Evolutionary conservation across 495 filamentous ascomycete genomes (phyloP), one percentile per base, ranked within the genome.

Genomic region (Gamarada debralockiae): DNA sequence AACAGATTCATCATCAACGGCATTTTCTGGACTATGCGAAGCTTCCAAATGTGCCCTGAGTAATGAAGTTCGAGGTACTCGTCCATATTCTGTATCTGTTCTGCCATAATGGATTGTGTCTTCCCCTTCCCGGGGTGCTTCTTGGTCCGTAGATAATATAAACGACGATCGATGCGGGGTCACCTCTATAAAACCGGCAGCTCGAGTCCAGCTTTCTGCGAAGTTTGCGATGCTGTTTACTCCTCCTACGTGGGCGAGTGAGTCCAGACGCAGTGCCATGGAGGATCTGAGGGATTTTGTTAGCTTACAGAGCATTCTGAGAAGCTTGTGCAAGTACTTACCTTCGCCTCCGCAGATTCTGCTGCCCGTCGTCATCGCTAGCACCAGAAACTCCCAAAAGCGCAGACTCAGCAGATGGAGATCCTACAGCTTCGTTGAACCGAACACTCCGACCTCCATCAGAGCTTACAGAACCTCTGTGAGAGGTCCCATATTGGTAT

Each of bases 191-290:
- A 97, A 98, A 29, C 78, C 83, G 3, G 92, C 91, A 29, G 93
- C 93, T 61, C 93, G 82, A 63, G 90, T 89, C 90, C 92, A 97
- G 58, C 89, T 95, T 40, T 89, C 82, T 42, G 93, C 87, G 65
- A 98, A 98, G 61, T 92, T 96, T 58, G 95, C 84, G 59, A 97
- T 84, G 64, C 87, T 93, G 67, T 98, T 98, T 44, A 89, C 85
- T 24, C 93, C 93, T 36, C 93, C 93, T 12, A 84, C 87, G 47
- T 95, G 83, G 55, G 86, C 76, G 21, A 97, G 56, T 38, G 78
- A 73, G 38, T 78, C 70, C 31, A 92, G 67, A 31, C 85, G 81
- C 63, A 87, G 74, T 37, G 89, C 88, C 59, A 93, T 74, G 15
- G 92, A 95, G 3, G 87, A 87, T 61, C 81, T 82, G 55, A 15